Conservation (phyloP, 768 basidiomycete species). For the Lactifluus echinatus region DNA sequence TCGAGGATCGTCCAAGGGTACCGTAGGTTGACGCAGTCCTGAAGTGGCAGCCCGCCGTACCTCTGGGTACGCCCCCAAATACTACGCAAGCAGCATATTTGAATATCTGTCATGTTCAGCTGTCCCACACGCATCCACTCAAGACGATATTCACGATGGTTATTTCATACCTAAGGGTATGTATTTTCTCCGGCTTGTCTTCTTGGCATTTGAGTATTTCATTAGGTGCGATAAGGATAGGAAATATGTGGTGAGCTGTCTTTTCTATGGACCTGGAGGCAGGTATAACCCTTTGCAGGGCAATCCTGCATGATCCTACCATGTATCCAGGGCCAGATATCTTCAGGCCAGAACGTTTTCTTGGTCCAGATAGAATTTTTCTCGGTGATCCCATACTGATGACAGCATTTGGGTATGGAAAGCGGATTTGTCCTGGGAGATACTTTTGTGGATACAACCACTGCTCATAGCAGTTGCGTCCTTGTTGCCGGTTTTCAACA, state of each 20-base stretch:
- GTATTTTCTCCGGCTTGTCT: background rate
- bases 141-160: constrained; percentile 25
- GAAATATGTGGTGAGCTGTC: background rate
- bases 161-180: constrained; percentile 25
- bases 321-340: constrained; percentile 21
- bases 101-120: background rate
- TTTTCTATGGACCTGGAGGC: background rate
- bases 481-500: background rate
- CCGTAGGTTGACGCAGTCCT: constrained; percentile 22
- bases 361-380: constrained; percentile 10
- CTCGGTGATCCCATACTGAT: constrained; percentile 4
- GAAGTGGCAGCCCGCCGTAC: constrained; percentile 22
- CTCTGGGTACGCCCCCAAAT: constrained; percentile 15
- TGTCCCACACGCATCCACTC: constrained; percentile 19
- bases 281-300: constrained; percentile 9
- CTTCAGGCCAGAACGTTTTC: constrained; percentile 22
- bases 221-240: background rate
- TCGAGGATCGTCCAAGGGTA: constrained; percentile 22
- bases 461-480: constrained; percentile 10
- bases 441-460: constrained; percentile 15
- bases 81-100: background rate
- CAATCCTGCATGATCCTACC: constrained; percentile 20
- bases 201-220: background rate
- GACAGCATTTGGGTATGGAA: constrained; percentile 3
- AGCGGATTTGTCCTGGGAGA: constrained; percentile 14